phyloP scores from a whole-genome alignment of 108 stramenopile genomes.

The Nitzschia sp. region DNA sequence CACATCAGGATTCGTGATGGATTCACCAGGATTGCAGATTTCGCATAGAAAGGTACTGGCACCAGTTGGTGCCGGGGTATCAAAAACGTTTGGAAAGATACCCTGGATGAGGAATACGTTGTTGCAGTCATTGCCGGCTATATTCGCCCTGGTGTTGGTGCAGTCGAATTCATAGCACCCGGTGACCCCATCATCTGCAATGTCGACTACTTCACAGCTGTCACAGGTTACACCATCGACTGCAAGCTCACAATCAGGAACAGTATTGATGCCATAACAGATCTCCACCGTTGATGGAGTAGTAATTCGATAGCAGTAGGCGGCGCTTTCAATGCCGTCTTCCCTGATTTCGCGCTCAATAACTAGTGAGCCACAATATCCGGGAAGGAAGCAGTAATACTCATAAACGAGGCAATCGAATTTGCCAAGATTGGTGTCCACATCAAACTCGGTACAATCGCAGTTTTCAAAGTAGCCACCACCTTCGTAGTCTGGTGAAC shows the following conservation, averaged over 20 bases:
- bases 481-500: neutral
- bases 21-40: conserved; percentile 12
- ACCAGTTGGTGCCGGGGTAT: neutral
- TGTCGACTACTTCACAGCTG: neutral
- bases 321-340: neutral
- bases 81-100: neutral
- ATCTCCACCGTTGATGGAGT: neutral
- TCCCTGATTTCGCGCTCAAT: neutral
- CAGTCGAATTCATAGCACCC: neutral
- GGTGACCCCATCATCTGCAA: neutral
- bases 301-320: neutral
- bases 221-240: conserved; percentile 2
- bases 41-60: neutral
- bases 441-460: conserved; percentile 7
- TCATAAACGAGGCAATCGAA: neutral
- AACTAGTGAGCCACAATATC: neutral
- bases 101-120: neutral
- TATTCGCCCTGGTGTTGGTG: neutral
- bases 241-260: neutral
- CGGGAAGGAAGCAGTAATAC: neutral
- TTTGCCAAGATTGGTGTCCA: neutral
- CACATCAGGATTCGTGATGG: conserved; percentile 11
- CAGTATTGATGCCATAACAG: neutral
- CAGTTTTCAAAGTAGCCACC: neutral
- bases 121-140: conserved; percentile 1